Conservation (phyloP, 495 filamentous ascomycete genomes). For the Astrothelium macrocarpum region DNA sequence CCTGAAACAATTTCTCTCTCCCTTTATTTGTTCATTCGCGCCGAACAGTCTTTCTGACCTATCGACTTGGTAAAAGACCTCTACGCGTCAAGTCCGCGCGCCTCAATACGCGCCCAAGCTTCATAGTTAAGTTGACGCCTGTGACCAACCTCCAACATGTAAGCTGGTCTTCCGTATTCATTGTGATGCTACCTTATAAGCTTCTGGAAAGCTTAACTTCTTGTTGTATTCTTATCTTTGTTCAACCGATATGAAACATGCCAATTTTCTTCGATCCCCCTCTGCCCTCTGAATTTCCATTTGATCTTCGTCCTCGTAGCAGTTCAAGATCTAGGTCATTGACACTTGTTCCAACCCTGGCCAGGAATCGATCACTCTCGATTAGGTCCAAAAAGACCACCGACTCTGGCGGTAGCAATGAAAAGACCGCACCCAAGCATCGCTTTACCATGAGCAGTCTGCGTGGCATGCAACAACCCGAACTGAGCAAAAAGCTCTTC, state of each 20-base stretch:
- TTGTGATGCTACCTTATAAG: constrained; percentile 1
- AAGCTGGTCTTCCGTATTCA: constrained; percentile 28
- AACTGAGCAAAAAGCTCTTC: constrained; percentile 74
- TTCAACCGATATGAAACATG: constrained; percentile 13
- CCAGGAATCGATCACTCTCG: constrained; percentile 35
- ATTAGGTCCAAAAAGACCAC: constrained; percentile 34
- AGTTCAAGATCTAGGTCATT: constrained; percentile 20
- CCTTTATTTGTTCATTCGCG: neutral
- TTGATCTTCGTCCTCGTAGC: constrained; percentile 17
- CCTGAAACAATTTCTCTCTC: neutral
- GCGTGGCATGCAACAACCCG: constrained; percentile 70
- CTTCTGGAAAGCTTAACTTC: neutral
- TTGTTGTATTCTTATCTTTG: no score
- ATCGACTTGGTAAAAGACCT: neutral
- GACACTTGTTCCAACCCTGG: constrained; percentile 18
- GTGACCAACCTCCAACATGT: constrained; percentile 22
- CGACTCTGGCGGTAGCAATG: constrained; percentile 14
- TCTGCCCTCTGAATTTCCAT: constrained; percentile 18
- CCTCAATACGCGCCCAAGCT: neutral
- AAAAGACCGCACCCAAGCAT: constrained; percentile 38
- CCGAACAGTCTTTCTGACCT: neutral
- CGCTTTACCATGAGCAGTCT: constrained; percentile 74
- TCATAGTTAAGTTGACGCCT: neutral
- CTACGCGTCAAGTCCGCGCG: neutral
- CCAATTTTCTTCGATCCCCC: constrained; percentile 20